Conservation (phyloP, 768 basidiomycete genomes). For the Suillus americanus region DNA sequence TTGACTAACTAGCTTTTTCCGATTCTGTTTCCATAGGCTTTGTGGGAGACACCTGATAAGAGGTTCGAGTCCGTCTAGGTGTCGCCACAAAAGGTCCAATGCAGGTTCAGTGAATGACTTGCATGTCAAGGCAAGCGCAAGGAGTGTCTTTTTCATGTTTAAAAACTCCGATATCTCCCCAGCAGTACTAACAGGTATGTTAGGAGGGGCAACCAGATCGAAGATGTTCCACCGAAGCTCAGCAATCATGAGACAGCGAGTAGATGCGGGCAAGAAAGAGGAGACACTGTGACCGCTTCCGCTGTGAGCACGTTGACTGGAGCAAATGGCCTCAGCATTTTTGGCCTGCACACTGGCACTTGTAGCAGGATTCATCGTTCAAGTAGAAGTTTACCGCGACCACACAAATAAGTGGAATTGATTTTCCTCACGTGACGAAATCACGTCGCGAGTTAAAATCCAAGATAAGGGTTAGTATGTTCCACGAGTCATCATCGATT, state of each 20-base stretch:
- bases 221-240: not conserved
- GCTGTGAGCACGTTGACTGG: not conserved
- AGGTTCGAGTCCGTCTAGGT: not conserved
- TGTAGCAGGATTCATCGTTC: too few relatives aligned
- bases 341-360: not conserved
- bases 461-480: not conserved
- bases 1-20: not conserved
- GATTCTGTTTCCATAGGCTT: not conserved
- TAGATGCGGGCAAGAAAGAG: not conserved
- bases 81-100: not conserved
- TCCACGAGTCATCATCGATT: not conserved
- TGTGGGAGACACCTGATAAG: not conserved
- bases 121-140: constrained; percentile 1
- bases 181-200: not conserved
- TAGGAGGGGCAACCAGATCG: not conserved
- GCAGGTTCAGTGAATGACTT: not conserved
- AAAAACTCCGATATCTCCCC: not conserved
- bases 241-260: not conserved
- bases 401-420: not conserved
- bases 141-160: not conserved
- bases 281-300: too few relatives aligned
- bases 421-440: not conserved
- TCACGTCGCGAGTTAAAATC: not conserved
- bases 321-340: not conserved
- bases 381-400: too few relatives aligned